Evolutionary conservation across 202 grass and related monocot species (phyloP), one percentile per base, ranked within the genome.

Genomic region (Zoysia matrella): DNA sequence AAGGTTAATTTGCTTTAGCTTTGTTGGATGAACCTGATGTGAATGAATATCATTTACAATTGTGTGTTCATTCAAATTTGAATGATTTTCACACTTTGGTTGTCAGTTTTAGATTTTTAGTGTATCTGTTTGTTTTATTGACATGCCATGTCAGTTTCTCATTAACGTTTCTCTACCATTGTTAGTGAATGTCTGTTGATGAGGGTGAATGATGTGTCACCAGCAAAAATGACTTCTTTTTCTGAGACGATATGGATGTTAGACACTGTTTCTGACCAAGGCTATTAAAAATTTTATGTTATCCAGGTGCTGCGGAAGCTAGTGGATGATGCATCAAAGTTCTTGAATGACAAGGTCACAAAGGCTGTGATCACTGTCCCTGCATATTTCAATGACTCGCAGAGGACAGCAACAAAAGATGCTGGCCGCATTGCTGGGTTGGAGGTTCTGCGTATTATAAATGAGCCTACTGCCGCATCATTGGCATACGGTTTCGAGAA

Each of bases 371-470:
- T 94, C 45, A 91, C 92, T 30, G 92, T 94, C 41, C 92, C 88
- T 51, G 88, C 89, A 11, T 94, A 94, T 49, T 94, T 94, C 57
- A 94, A 94, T 40, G 92, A 94, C 13, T 94, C 92, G 2, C 89
- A 94, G 83, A 94, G 92, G 82, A 94, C 92, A 4, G 87, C 92
- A 50, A 94, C 92, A 70, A 94, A 94, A 79, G 92, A 94, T 88
- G 92, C 92, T 83, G 92, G 89, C 13, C 89, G 92, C 46, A 94
- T 94, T 85, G 92, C 92, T 45, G 92, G 89, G 3, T 48, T 94
- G 75, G 92, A 94, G 82, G 92, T 91, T 74, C 92, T 94, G 16
- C 89, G 89, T 50, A 94, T 94, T 65, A 94, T 94, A 86, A 94
- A 94, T 47, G 92, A 94, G 71, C 92, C 92, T 55, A 94, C 92